phyloP scores from a whole-genome alignment of 331 rosid species.

The Dryas integrifolia region DNA sequence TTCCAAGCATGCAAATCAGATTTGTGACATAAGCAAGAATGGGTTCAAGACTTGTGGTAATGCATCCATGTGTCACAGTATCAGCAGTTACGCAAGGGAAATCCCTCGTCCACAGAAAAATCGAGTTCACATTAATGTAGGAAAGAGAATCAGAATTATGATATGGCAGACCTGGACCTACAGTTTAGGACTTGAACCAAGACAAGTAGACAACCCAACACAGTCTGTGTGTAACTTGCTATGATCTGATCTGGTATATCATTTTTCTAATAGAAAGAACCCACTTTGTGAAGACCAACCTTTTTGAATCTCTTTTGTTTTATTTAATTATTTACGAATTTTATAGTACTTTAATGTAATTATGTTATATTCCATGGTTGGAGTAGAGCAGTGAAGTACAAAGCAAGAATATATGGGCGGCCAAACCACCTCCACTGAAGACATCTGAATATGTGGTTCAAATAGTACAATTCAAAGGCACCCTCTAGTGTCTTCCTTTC shows the following conservation, averaged over 20 bases:
- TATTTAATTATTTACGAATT: no score
- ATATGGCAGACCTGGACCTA: not conserved
- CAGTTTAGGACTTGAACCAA: not conserved
- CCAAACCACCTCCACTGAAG: conserved; percentile 3
- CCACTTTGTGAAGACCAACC: not conserved
- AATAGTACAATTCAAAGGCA: no score
- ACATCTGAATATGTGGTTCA: no score
- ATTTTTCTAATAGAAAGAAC: conserved; percentile 1
- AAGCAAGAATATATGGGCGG: conserved; percentile 5
- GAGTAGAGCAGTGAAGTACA: not conserved
- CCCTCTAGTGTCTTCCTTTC: no score
- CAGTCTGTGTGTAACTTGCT: not conserved
- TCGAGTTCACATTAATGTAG: no score
- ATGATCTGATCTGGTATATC: not conserved
- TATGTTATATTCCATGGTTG: not conserved
- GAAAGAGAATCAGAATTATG: no score
- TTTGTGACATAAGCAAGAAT: conserved; percentile 14
- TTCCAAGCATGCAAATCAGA: not conserved
- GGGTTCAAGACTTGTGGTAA: not conserved
- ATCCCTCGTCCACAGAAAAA: not conserved
- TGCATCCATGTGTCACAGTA: not conserved
- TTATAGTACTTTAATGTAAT: not conserved
- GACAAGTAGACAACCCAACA: not conserved
- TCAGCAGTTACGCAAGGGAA: not conserved
- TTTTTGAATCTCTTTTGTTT: not conserved